These are phyloP conservation scores for Mollisiaceae sp. DNA, from an alignment of 2,329 filamentous ascomycete species.

Conservation along the genomic window DNA sequence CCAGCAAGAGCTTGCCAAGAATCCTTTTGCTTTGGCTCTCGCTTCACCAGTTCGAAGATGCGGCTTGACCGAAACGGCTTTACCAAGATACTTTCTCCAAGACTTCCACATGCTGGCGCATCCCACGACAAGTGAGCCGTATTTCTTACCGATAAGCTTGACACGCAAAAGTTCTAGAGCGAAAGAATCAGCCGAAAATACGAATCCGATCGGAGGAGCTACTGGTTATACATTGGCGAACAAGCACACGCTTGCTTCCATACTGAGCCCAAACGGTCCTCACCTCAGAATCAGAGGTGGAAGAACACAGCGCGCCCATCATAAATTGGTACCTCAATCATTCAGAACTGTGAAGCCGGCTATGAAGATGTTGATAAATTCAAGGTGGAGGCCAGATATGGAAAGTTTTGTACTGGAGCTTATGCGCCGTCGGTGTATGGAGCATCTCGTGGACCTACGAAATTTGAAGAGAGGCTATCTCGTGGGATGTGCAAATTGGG, in stretches of 20 bases:
- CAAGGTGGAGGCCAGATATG: slow-evolving; percentile 61
- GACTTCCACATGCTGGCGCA: slow-evolving; percentile 62
- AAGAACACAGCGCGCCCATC: not conserved
- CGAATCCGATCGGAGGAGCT: not conserved
- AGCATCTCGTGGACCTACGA: slow-evolving; percentile 51
- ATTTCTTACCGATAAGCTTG: slow-evolving; percentile 59
- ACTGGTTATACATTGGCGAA: not conserved
- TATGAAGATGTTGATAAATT: slow-evolving; percentile 26
- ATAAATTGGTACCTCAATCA: slow-evolving; percentile 15
- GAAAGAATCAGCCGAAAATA: not conserved
- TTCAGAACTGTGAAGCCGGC: slow-evolving; percentile 9
- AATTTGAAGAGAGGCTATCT: slow-evolving; percentile 47
- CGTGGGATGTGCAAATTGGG: slow-evolving; percentile 50
- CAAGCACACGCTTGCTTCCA: not conserved
- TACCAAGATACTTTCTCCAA: slow-evolving; percentile 69
- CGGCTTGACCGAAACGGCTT: slow-evolving; percentile 48
- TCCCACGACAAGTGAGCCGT: slow-evolving; percentile 57
- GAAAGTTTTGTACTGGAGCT: slow-evolving; percentile 54
- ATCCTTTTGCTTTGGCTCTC: slow-evolving; percentile 69
- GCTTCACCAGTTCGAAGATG: slow-evolving; percentile 65
- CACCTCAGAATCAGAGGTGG: not conserved
- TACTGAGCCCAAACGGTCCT: not conserved
- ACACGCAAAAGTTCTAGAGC: slow-evolving; percentile 26
- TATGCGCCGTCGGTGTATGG: slow-evolving; percentile 53
- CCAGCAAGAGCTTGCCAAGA: slow-evolving; percentile 62